Conservation (phyloP, 306 rosid species). For the Ochetophila trinervis region DNA sequence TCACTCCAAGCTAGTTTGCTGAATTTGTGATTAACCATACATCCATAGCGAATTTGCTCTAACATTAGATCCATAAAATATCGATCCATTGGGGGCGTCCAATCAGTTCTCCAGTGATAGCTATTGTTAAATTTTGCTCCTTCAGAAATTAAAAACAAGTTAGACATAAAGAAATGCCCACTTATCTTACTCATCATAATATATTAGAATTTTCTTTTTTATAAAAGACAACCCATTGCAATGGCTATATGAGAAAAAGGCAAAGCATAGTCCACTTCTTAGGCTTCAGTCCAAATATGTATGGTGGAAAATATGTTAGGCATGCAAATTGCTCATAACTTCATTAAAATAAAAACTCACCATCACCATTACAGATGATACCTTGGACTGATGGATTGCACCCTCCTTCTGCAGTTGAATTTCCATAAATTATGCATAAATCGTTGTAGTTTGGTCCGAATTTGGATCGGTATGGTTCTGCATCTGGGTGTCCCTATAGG, state of each 20-base stretch:
- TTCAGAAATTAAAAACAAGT: slow-evolving; percentile 20
- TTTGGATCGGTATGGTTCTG: slow-evolving; percentile 32
- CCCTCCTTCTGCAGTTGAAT: slow-evolving; percentile 26
- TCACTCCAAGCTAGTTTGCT: slow-evolving; percentile 46
- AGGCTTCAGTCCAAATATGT: background rate
- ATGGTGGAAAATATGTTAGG: background rate
- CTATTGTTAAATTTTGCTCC: slow-evolving; percentile 30
- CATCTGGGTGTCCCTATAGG: slow-evolving; percentile 49
- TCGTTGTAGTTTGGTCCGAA: slow-evolving; percentile 48
- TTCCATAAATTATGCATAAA: slow-evolving; percentile 56
- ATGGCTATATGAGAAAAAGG: background rate
- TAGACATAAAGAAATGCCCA: background rate
- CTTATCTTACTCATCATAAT: background rate
- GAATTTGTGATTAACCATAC: slow-evolving; percentile 40
- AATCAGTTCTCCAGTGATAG: slow-evolving; percentile 33
- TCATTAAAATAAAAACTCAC: slow-evolving; percentile 27
- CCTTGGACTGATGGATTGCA: slow-evolving; percentile 21
- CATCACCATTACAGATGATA: slow-evolving; percentile 19
- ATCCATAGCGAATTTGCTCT: slow-evolving; percentile 43
- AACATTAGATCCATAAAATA: slow-evolving; percentile 55
- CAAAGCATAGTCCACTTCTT: background rate
- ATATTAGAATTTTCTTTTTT: background rate
- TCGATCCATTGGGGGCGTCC: slow-evolving; percentile 52
- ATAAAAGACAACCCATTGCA: background rate
- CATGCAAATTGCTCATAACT: background rate